Base-by-base conservation (phyloP, 2,329 filamentous ascomycete genomes). In the Dothistroma pini region DNA sequence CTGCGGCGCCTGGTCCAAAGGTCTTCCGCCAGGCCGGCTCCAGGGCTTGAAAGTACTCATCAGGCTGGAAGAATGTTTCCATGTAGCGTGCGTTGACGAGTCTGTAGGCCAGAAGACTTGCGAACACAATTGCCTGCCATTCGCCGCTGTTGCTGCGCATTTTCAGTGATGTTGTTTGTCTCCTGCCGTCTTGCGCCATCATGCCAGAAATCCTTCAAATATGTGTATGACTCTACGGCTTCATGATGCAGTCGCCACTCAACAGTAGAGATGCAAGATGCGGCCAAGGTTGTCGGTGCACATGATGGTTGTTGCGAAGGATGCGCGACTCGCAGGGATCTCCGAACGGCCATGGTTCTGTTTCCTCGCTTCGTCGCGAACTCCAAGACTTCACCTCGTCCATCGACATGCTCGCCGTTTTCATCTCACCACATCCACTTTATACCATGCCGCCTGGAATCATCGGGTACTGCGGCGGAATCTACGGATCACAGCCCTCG, bases 31-130 rank as follows among this genome's bases (percentile, higher is more conserved):
- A 97, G 67, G 95, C 95, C 57, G 95, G 93, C 78, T 99, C 95
- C 50, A 97, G 84, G 1, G 92, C 89, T 74, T 99, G 95, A 72
- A 95, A 99, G 80, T 91, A 97, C 76, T 99, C 95, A 79, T 99
- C 95, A 31, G 95, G 95, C 76, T 99, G 95, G 78, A 99, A 99
- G 75, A 97, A 99, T 21, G 95, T 97, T 66, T 85, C 81, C 60
- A 96, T 81, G 64, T 82, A 86, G 69, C 95, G 81, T 34, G 91
- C 87, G 78, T 96, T 96, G 74, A 90, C 75, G 66, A 93, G 82
- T 58, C 95, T 90, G 65, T 96, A 84, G 47, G 85, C 80, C 67
- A 97, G 68, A 54, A 86, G 66, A 7, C 67, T 62, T 57, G 63
- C 38, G 19, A 75, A 67, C 25, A 73, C 53, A 35, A 53, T 21